These are phyloP conservation scores for Dissophora ornata DNA, from an alignment of 192 early-diverging fungal species.

Conservation along the genomic window DNA sequence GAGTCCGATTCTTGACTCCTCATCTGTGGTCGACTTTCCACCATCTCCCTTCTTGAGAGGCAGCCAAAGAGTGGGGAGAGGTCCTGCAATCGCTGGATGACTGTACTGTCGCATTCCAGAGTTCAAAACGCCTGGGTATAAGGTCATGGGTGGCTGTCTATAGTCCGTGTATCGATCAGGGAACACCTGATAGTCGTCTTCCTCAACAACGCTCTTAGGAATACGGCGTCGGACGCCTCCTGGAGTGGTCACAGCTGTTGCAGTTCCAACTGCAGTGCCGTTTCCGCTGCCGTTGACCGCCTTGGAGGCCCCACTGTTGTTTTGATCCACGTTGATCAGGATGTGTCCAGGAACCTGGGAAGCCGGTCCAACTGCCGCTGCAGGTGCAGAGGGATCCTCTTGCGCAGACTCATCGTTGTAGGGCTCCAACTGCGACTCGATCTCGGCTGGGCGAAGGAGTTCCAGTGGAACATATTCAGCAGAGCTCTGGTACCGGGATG, in stretches of 20 bases:
- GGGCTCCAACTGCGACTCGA: neutral
- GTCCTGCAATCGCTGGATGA: slow-evolving; percentile 73
- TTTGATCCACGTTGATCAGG: slow-evolving; percentile 11
- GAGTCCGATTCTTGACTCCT: slow-evolving; percentile 11
- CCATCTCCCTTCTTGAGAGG: slow-evolving; percentile 62
- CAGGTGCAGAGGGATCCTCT: neutral
- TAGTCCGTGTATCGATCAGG: slow-evolving; percentile 78
- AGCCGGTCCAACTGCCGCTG: slow-evolving; percentile 11
- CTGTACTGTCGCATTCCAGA: slow-evolving; percentile 74
- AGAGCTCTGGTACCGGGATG: slow-evolving; percentile 53
- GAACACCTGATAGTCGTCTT: slow-evolving; percentile 71
- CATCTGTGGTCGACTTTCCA: neutral
- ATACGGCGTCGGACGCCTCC: slow-evolving; percentile 12
- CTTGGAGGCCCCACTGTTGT: neutral
- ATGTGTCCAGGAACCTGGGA: slow-evolving; percentile 25
- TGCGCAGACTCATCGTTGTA: neutral
- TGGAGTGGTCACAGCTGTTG: slow-evolving; percentile 12
- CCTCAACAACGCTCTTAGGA: slow-evolving; percentile 59
- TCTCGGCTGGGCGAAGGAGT: slow-evolving; percentile 40
- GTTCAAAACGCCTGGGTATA: slow-evolving; percentile 77
- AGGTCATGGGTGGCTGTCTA: slow-evolving; percentile 75
- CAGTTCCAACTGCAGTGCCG: neutral
- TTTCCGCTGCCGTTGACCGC: neutral
- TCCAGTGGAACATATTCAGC: slow-evolving; percentile 62
- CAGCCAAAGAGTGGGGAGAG: slow-evolving; percentile 77